Evolutionary conservation across 257 asterid genomes (phyloP).

Genomic region (Plantago ovata): DNA sequence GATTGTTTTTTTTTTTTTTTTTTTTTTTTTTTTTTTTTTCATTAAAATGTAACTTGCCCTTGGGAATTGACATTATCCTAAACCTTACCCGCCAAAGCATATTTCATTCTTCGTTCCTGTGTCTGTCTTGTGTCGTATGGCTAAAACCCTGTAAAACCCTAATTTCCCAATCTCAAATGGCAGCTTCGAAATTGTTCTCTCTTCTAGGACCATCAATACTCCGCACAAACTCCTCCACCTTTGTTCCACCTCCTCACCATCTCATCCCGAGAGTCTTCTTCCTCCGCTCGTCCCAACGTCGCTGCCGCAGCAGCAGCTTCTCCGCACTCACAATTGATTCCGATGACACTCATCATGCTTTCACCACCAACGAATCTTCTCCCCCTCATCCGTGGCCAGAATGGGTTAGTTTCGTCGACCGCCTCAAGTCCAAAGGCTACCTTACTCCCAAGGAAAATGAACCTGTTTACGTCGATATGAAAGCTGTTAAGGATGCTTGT

Average conservation of each 20-base stretch:
- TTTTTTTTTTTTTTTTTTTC: no score
- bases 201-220: slow-evolving; percentile 45
- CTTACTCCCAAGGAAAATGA: slow-evolving; percentile 23
- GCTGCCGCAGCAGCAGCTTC: slow-evolving; percentile 41
- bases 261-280: slow-evolving; percentile 23
- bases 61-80: no score
- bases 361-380: background rate
- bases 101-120: no score
- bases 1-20: no score
- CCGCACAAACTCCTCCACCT: slow-evolving; percentile 25
- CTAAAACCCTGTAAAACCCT: background rate
- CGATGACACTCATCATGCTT: background rate
- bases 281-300: slow-evolving; percentile 23
- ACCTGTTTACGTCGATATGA: slow-evolving; percentile 43
- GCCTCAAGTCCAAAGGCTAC: slow-evolving; percentile 69
- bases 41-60: no score
- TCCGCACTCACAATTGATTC: slow-evolving; percentile 34
- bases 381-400: slow-evolving; percentile 89
- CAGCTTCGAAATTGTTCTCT: slow-evolving; percentile 47
- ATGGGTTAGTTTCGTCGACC: slow-evolving; percentile 75
- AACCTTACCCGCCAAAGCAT: no score
- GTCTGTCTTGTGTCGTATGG: no score
- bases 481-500: slow-evolving; percentile 61
- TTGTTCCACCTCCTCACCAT: slow-evolving; percentile 19
- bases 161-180: slow-evolving; percentile 14